Base-by-base conservation (phyloP, 331 rosid genomes). In the Ulmus americana region DNA sequence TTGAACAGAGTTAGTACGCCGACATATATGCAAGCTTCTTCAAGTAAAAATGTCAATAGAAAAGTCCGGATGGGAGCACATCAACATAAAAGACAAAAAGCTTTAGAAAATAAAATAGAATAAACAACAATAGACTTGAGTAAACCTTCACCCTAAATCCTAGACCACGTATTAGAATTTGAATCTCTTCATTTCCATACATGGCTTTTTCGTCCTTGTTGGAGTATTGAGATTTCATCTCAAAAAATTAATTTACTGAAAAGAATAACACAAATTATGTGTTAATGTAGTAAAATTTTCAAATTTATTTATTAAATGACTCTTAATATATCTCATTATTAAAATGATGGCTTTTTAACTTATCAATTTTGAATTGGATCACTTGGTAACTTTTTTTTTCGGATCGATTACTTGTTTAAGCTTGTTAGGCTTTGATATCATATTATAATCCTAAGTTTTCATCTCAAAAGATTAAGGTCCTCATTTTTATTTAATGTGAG, bases 61-160 rank as follows among this genome's bases (percentile, higher is more conserved):
- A 94, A 77, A 51, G 98, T 94, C 49, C 97, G 86, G 64, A 89
- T 94, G 78, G 87, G 97, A 60, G 97, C 98, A 74, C 97, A 77
- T 94, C 98, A 10, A 94, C 89, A 76, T 94, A 18, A 16, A 56
- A 58, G 50, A 54, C 8, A 48, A 53, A 28, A 28, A 2, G 51
- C 20, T 61, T 20, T 6, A 75, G 28, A n/a, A 14, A 38, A 4
- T 10, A 39, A 35, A 13, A 57, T 70, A 13, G 42, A 47, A 38
- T 28, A 28, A 28, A 28, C 4, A 28, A 28, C 35, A 28, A 28
- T 28, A 72, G 54, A 16, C 44, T 43, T 38, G 28, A 10, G 15
- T 39, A 64, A 70, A 94, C 98, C 98, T 94, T 94, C 64, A 94
- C 91, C 62, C 98, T 97, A 13, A 94, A 97, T 75, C 98, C 98